Base-by-base conservation (phyloP, 345 rosid species). In the Carallia pectinifolia region DNA sequence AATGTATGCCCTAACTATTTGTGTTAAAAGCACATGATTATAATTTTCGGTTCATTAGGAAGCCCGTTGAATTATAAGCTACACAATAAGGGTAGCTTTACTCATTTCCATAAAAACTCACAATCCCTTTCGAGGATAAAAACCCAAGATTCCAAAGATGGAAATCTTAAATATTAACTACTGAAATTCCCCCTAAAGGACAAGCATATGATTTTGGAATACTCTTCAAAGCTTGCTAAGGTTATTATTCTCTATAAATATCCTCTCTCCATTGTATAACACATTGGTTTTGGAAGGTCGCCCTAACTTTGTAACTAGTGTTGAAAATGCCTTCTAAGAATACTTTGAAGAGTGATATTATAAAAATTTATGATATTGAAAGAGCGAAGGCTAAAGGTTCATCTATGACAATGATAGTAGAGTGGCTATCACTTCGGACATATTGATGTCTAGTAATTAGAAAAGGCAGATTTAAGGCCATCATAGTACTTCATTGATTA, bases 241-340 rank as follows among this genome's bases (percentile, higher is more conserved):
- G 9, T 58, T 15, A 48, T 72, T 13, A 72, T 66, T 10, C 5
- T 59, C 6, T 71, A 58, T 55, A 59, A 66, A 39, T 65, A 72
- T 38, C 70, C 64, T 38, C 5, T 72, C 0, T 56, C 23, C 5
- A 54, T 72, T 1, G 64, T 72, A 8, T 71, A 58, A 1, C 64
- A 65, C 13, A 1, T 29, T 30, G 65, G 59, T 4, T 72, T 72
- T 58, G 5, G 38, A n/a, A 44, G 8, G 2, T 72, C 23, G 23
- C 23, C 23, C 23, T 23, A 23, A 23, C 23, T 23, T 36, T 33
- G 8, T 23, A 3, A 33, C 17, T 55, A 7, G 4, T 72, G 0
- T 58, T 72, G 4, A 39, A 58, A 15, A 29, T 55, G 13, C 37
- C 37, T 29, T 39, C 58, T 44, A 53, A 16, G 19, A 44, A 44